phyloP scores from a whole-genome alignment of 257 asterid genomes.

The Solanum pinnatisectum region DNA sequence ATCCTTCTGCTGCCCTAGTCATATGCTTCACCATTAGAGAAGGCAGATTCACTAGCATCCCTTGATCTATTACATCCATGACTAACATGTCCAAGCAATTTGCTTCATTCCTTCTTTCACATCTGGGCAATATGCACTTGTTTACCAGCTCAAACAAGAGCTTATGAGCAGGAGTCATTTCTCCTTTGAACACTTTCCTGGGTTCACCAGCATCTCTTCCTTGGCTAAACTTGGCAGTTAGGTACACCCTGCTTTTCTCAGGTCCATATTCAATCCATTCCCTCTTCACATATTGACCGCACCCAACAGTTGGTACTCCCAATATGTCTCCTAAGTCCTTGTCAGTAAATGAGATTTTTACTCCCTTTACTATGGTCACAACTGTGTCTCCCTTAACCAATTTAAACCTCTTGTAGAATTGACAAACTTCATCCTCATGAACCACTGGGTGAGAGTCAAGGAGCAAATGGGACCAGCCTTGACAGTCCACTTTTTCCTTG shows the following conservation, averaged over 20 bases:
- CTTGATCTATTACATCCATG: background rate
- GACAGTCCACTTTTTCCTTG: background rate
- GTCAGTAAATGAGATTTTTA: background rate
- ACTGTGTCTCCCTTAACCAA: background rate
- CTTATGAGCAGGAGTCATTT: background rate
- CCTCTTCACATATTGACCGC: background rate
- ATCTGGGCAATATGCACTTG: background rate
- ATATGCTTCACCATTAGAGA: background rate
- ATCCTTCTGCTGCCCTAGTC: background rate
- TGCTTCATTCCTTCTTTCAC: background rate
- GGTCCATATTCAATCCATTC: background rate
- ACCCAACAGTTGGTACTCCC: background rate
- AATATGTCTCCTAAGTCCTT: background rate
- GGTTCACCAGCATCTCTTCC: background rate
- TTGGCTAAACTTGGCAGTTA: background rate
- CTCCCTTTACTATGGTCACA: background rate
- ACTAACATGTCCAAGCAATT: background rate
- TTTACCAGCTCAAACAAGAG: background rate
- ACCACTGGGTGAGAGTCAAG: background rate
- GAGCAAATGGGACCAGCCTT: background rate
- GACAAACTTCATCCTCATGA: background rate
- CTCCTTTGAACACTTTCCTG: background rate
- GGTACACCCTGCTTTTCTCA: background rate
- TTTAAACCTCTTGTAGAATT: background rate
- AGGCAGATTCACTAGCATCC: background rate